Base-by-base conservation (phyloP, 495 filamentous ascomycete species). In the Hyaloscypha bicolor region DNA sequence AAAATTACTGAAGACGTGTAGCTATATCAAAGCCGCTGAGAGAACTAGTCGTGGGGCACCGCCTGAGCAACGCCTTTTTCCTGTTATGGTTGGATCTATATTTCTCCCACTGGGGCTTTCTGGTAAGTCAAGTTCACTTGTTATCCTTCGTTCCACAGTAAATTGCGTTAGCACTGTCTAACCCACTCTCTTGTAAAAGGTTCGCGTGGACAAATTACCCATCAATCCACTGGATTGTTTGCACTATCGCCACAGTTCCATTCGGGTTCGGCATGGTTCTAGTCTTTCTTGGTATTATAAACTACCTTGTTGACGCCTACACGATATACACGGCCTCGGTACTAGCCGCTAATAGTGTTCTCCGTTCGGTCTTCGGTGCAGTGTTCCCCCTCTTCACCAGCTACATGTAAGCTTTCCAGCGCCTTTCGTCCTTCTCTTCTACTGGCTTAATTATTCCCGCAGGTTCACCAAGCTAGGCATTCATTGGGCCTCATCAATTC, bases 301-400 rank as follows among this genome's bases (percentile, higher is more conserved):
- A 91, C 67, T 87, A 87, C 60, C 75, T 87, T 19, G 78, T 81
- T 9, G 83, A 86, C 67, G 76, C 80, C 32, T 87, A 19, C 87
- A 93, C 78, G 56, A 89, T 93, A 67, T 94, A 88, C 72, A 91
- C 91, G 5, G 91, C 92, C 3, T 91, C 88, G 1, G 91, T 91
- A 2, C 79, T 95, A n/a, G 92, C 92, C 0, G 87, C 87, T 0
- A 84, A 85, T 2, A 81, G 82, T 0, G 84, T 87, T 52, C 72
- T 81, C 25, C 80, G 90, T 2, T 85, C 82, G 55, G 79, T 87
- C 16, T 81, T 86, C 51, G 90, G 86, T 2, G 86, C 87, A 1
- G 77, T 81, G 8, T 78, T 87, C 33, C 86, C 86, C 1, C 80
- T 92, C 6, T 93, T 92, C 75, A 84, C 86, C 0, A 82, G 79